Conservation (phyloP, 371 early-diverging fungal species). For the Saksenaea vasiformis region DNA sequence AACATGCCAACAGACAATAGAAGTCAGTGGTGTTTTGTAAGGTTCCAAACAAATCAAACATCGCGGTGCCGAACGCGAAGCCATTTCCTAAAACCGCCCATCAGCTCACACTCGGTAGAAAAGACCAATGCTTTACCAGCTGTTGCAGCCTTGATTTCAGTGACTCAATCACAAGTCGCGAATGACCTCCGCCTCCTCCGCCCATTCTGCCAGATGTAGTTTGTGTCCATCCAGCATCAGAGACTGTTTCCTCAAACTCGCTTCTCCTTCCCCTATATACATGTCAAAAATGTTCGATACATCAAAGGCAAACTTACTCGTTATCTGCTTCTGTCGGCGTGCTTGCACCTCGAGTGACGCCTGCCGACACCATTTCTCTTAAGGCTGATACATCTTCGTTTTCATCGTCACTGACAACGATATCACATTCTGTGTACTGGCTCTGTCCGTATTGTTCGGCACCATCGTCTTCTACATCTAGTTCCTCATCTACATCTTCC, state of each 20-base stretch:
- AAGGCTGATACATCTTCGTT: slow-evolving; percentile 53
- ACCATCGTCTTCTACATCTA: slow-evolving; percentile 82
- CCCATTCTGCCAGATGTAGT: slow-evolving; percentile 34
- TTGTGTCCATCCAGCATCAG: slow-evolving; percentile 30
- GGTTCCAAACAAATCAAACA: slow-evolving; percentile 87
- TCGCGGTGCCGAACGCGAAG: slow-evolving; percentile 54
- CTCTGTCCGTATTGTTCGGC: slow-evolving; percentile 69
- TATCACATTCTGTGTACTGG: slow-evolving; percentile 74
- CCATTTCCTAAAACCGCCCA: slow-evolving; percentile 35
- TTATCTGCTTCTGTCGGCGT: slow-evolving; percentile 11
- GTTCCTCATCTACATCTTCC: slow-evolving; percentile 75
- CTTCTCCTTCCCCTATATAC: slow-evolving; percentile 18
- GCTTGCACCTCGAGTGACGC: slow-evolving; percentile 6
- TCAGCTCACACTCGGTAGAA: background rate
- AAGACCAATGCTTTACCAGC: slow-evolving; percentile 41
- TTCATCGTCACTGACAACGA: slow-evolving; percentile 50
- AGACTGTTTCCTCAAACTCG: slow-evolving; percentile 42
- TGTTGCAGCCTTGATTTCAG: slow-evolving; percentile 73
- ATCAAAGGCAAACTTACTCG: slow-evolving; percentile 16
- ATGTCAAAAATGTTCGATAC: slow-evolving; percentile 16
- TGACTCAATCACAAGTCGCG: slow-evolving; percentile 72
- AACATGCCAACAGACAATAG: slow-evolving; percentile 93
- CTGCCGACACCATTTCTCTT: slow-evolving; percentile 50
- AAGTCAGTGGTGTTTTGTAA: slow-evolving; percentile 72
- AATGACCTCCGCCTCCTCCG: slow-evolving; percentile 13